phyloP scores from a whole-genome alignment of 495 filamentous ascomycete genomes.

The Xylaria cubensis region DNA sequence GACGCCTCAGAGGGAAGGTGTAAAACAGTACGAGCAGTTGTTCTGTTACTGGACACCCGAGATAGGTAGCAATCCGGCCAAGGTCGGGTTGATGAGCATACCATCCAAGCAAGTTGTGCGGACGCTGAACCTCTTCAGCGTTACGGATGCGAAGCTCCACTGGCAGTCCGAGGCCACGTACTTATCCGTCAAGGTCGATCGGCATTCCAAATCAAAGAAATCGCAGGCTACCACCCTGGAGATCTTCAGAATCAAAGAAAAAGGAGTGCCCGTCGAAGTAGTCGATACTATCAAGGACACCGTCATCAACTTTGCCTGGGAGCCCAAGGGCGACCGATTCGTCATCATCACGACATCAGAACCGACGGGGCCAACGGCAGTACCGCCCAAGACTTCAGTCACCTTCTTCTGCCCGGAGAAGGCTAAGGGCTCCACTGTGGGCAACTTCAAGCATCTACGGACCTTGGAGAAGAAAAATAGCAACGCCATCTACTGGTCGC shows the following conservation, averaged over 20 bases:
- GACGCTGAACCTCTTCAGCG: constrained; percentile 95
- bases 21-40: constrained; percentile 91
- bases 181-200: constrained; percentile 97
- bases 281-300: constrained; percentile 97
- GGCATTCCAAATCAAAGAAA: constrained; percentile 99
- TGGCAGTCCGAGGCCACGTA: constrained; percentile 96
- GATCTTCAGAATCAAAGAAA: constrained; percentile 95
- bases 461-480: constrained; percentile 98
- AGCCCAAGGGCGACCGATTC: constrained; percentile 95
- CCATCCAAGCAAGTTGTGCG: constrained; percentile 92
- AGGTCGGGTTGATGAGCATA: constrained; percentile 94
- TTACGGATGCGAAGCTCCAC: constrained; percentile 93
- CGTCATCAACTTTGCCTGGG: constrained; percentile 99
- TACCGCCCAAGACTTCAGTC: constrained; percentile 90
- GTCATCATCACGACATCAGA: constrained; percentile 96
- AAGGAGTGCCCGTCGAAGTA: constrained; percentile 97
- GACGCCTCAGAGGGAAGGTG: constrained; percentile 73
- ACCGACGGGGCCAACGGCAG: constrained; percentile 73
- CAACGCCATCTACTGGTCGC: constrained; percentile 99
- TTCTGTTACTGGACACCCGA: constrained; percentile 99
- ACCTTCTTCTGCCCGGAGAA: constrained; percentile 97
- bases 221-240: constrained; percentile 94
- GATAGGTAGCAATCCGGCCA: constrained; percentile 97
- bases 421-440: constrained; percentile 73
- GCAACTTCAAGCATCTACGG: constrained; percentile 93